Percentiles rank a stretch among this genome's conserved stretches.
These are phyloP conservation scores for Calvatia gigantea DNA, from an alignment of 768 basidiomycete genomes.

Conservation along the genomic window DNA sequence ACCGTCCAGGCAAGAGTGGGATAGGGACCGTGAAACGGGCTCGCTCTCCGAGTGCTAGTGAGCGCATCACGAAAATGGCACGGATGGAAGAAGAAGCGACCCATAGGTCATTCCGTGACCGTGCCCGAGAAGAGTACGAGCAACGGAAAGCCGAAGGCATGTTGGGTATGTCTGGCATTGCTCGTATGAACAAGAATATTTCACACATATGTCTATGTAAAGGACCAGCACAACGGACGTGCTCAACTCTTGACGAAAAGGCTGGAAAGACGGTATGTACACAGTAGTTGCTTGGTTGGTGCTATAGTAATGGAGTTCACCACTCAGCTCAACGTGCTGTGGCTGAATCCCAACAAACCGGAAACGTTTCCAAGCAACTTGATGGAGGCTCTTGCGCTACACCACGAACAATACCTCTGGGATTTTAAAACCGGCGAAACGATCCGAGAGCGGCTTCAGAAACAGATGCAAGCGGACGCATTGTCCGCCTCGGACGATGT, in stretches of 20 bases:
- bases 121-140: constrained; percentile 70
- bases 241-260: constrained; percentile 70
- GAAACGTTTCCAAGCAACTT: constrained; percentile 68
- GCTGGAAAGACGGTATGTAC: constrained; percentile 58
- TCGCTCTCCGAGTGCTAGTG: constrained; percentile 57
- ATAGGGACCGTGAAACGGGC: constrained; percentile 71
- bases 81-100: constrained; percentile 63
- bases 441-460: constrained; percentile 52
- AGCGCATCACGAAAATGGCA: constrained; percentile 71
- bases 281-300: background rate
- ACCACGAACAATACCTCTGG: constrained; percentile 25
- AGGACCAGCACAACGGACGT: constrained; percentile 71
- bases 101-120: constrained; percentile 63
- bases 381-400: constrained; percentile 48
- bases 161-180: constrained; percentile 36
- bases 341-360: constrained; percentile 65
- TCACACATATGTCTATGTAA: too few relatives aligned
- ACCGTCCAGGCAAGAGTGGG: constrained; percentile 65
- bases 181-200: constrained; percentile 1
- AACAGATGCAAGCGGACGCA: constrained; percentile 75
- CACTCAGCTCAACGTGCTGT: constrained; percentile 74
- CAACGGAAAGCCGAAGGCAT: constrained; percentile 71
- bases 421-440: constrained; percentile 28
- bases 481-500: constrained; percentile 47
- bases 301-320: background rate